These are phyloP conservation scores for Verticillium klebahnii DNA, from an alignment of 2,329 filamentous ascomycete genomes.

Conservation along the genomic window DNA sequence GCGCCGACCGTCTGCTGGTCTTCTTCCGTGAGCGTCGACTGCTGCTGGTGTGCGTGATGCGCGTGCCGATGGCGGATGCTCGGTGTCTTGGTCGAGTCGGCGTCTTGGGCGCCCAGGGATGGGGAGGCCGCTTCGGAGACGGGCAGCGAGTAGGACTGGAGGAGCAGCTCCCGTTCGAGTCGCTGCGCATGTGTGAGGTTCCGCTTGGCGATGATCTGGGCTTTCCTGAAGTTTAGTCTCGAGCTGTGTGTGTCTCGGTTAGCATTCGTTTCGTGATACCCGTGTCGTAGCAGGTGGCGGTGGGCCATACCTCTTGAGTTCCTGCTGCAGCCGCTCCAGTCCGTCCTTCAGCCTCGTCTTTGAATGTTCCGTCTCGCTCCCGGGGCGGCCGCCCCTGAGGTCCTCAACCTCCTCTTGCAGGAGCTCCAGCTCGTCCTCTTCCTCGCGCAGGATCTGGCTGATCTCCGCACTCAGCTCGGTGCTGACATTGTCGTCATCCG, in stretches of 20 bases:
- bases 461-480: conserved; percentile 78
- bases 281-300: too few species aligned
- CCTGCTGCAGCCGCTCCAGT: conserved; percentile 61
- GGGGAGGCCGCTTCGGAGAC: conserved; percentile 26
- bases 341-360: conserved; percentile 63
- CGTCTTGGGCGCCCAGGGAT: conserved; percentile 13
- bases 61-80: conserved; percentile 20
- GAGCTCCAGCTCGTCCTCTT: conserved; percentile 80
- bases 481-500: conserved; percentile 47
- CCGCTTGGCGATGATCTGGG: conserved; percentile 73
- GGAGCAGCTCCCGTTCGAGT: conserved; percentile 71
- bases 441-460: conserved; percentile 67
- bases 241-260: conserved; percentile 30
- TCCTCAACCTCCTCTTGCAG: conserved; percentile 74
- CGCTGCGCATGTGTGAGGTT: conserved; percentile 69
- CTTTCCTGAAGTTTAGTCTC: conserved; percentile 70
- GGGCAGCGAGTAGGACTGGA: conserved; percentile 57
- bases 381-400: conserved; percentile 46
- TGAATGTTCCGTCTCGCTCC: conserved; percentile 54
- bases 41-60: conserved; percentile 27
- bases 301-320: conserved; percentile 60
- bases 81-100: conserved; percentile 13
- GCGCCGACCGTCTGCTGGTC: conserved; percentile 71
- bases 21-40: conserved; percentile 49
- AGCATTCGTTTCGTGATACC: not conserved